Evolutionary conservation across 345 rosid species (phyloP), one percentile per base, ranked within the genome.

Genomic region (Populus davidiana): DNA sequence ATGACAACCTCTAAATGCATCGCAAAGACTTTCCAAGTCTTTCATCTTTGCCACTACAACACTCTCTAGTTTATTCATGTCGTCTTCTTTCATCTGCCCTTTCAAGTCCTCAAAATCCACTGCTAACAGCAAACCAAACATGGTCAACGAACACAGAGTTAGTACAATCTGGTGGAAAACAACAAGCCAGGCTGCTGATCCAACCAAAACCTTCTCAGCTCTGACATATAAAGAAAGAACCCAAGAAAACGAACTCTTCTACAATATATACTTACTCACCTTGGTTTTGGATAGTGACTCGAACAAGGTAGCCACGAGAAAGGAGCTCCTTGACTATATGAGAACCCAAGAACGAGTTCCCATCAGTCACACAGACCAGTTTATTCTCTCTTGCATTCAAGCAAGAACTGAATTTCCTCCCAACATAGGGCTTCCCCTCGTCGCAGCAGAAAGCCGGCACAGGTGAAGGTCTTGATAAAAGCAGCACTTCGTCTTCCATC

Each of bases 1-100:
- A 81, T 81, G 82, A 72, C 89, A 83, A 12, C 89, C 86, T 38
- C 78, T 79, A 61, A 86, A 86, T 72, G 85, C 89, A 54, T 80
- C 66, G 41, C 89, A 78, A 0, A 86, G 84, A 56, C 77, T 64
- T 67, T 66, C 79, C 52, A 80, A 9, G 56, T 81, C 77, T 31
- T 61, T 77, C 84, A 86, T 75, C 68, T 70, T 86, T 6, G 81
- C 79, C 10, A 84, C 85, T 52, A 83, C 79, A 27, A 86, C 82
- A 39, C 80, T 73, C 68, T 86, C 85, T 47, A 83, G 67, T 62
- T 72, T 66, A 18, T 78, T 77, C 33, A 84, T 14, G 52, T 77
- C 83, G 74, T 81, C 85, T 27, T 47, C 82, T 13, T 75, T 56
- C 27, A 81, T 31, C 67, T 69, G 10, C 25, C 50, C 52, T 54